Conservation (phyloP, 1,284 basidiomycete genomes). For the Athelia psychrophila region DNA sequence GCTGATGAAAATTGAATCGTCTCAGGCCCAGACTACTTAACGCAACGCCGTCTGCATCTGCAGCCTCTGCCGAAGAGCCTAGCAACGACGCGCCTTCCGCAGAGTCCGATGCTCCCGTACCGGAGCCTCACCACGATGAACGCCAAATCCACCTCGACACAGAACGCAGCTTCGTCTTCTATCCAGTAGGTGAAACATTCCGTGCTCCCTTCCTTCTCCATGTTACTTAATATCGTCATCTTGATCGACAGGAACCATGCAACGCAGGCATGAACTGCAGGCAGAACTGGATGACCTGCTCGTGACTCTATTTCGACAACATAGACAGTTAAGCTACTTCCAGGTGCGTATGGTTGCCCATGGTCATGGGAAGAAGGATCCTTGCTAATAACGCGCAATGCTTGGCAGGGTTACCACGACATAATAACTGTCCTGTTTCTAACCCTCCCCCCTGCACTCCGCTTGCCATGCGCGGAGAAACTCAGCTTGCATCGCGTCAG, state of each 20-base stretch:
- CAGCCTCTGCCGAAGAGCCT: background rate
- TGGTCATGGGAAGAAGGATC: background rate
- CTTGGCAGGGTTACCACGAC: conserved; percentile 79
- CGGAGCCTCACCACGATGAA: conserved; percentile 69
- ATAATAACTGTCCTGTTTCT: conserved; percentile 86
- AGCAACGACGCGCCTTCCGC: background rate
- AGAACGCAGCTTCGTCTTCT: conserved; percentile 85
- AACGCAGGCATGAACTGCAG: conserved; percentile 52
- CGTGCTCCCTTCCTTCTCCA: conserved; percentile 14
- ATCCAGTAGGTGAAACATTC: conserved; percentile 71
- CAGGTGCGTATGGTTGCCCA: conserved; percentile 47
- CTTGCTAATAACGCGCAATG: background rate
- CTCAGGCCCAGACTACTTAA: background rate
- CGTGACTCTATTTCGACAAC: conserved; percentile 69
- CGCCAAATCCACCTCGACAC: conserved; percentile 85
- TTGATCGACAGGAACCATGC: conserved; percentile 22
- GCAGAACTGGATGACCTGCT: conserved; percentile 73
- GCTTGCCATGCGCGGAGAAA: conserved; percentile 61
- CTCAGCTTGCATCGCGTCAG: conserved; percentile 80
- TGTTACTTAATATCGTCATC: conserved; percentile 7
- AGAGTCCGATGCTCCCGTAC: background rate
- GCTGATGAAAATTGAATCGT: background rate
- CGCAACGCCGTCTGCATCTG: background rate
- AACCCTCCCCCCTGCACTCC: conserved; percentile 63
- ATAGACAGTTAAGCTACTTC: conserved; percentile 80